A percentile compares a stretch with the other conserved stretches of the same genome.
phyloP scores from a whole-genome alignment of 176 grass and related monocot genomes.

The Melocanna baccifera region DNA sequence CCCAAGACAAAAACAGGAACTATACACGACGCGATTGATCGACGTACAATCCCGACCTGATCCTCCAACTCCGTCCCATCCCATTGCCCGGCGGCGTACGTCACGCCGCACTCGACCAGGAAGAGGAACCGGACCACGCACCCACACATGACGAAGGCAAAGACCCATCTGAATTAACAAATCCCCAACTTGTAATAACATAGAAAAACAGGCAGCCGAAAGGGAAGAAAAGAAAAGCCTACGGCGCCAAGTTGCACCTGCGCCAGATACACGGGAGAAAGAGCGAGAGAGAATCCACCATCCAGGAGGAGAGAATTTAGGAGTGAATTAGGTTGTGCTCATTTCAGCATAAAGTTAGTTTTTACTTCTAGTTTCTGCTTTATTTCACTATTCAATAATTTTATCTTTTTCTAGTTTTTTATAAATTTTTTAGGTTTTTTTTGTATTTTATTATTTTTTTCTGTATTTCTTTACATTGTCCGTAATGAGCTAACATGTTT shows the following conservation, averaged over 20 bases:
- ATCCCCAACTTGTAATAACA: background rate
- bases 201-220: background rate
- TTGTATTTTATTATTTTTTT: too few species aligned
- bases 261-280: background rate
- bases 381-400: too few species aligned
- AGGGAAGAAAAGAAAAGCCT: background rate
- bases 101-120: conserved; percentile 12
- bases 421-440: too few species aligned
- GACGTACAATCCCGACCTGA: background rate
- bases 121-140: background rate
- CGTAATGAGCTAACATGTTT: too few species aligned
- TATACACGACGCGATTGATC: background rate
- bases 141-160: background rate
- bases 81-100: conserved; percentile 5
- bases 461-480: too few species aligned
- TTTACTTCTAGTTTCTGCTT: too few species aligned
- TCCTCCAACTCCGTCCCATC: background rate
- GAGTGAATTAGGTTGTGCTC: too few species aligned
- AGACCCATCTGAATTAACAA: background rate
- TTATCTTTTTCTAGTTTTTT: too few species aligned
- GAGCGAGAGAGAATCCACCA: background rate
- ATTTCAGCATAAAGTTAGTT: too few species aligned
- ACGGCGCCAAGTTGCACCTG: background rate
- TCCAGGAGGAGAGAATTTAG: background rate
- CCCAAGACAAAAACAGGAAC: background rate